These are phyloP conservation scores for Chaetothyriales sp. DNA, from an alignment of 2,329 filamentous ascomycete species.

Conservation along the genomic window DNA sequence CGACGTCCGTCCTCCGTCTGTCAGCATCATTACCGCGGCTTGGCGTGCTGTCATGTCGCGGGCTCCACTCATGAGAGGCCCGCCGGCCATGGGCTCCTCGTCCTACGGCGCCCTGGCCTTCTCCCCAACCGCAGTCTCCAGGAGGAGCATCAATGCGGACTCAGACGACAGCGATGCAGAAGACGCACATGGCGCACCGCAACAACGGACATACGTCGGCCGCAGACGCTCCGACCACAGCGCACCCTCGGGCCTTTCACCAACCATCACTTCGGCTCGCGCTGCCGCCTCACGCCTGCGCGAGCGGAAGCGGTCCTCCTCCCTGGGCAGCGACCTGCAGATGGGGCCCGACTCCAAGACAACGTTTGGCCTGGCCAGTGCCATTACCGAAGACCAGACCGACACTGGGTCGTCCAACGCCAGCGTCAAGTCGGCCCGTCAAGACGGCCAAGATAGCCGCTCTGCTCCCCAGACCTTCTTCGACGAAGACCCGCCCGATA, in stretches of 20 bases:
- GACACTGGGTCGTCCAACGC: constrained; percentile 18
- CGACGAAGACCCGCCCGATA: constrained; percentile 23
- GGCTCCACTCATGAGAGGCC: constrained; percentile 43
- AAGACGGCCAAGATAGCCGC: constrained; percentile 21
- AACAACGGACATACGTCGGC: background rate
- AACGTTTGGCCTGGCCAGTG: constrained; percentile 18
- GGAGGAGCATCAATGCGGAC: constrained; percentile 14
- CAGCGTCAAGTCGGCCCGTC: constrained; percentile 18
- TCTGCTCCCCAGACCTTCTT: constrained; percentile 4
- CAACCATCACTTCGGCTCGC: background rate
- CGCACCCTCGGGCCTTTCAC: background rate
- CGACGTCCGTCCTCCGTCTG: background rate
- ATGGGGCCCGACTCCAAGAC: constrained; percentile 22
- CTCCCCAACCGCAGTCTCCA: constrained; percentile 5
- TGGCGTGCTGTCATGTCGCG: constrained; percentile 29
- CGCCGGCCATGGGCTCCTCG: constrained; percentile 44
- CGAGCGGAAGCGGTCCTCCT: constrained; percentile 17
- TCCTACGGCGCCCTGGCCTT: constrained; percentile 44
- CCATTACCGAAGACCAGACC: constrained; percentile 9
- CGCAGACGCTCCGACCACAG: background rate
- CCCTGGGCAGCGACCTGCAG: constrained; percentile 20
- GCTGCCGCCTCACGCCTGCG: constrained; percentile 1
- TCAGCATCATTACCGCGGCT: background rate
- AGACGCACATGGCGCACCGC: background rate
- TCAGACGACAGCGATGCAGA: background rate